A percentile compares a stretch with the other conserved stretches of the same genome.
Conservation (phyloP, 1,284 basidiomycete genomes). For the Marasmius fiardii region DNA sequence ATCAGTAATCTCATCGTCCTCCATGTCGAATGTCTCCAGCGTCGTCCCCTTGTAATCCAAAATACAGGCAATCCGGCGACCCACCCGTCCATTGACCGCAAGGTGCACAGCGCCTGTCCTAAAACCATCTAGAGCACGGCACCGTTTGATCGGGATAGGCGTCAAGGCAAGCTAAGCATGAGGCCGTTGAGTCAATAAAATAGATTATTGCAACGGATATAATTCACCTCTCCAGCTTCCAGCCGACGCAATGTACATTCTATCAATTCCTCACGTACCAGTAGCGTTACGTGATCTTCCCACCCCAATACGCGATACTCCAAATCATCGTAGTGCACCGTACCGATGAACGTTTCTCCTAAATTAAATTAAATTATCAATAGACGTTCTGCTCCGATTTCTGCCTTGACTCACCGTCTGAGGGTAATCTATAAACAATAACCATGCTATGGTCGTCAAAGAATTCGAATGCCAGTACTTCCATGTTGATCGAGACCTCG, state of each 20-base stretch:
- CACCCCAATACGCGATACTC: slow-evolving; percentile 49
- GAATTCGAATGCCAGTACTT: slow-evolving; percentile 66
- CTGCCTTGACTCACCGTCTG: slow-evolving; percentile 37
- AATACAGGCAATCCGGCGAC: slow-evolving; percentile 72
- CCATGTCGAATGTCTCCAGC: slow-evolving; percentile 76
- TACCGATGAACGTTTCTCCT: slow-evolving; percentile 56
- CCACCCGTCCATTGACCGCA: slow-evolving; percentile 69
- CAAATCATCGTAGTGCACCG: slow-evolving; percentile 54
- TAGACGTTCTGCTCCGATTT: slow-evolving; percentile 26
- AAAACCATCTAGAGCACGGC: slow-evolving; percentile 52
- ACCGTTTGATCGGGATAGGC: slow-evolving; percentile 52
- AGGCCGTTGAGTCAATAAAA: slow-evolving; percentile 20
- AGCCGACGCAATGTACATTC: slow-evolving; percentile 48
- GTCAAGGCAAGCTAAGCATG: slow-evolving; percentile 44
- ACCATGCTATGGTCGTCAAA: slow-evolving; percentile 71
- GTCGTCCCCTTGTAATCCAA: slow-evolving; percentile 56
- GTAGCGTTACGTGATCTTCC: slow-evolving; percentile 46
- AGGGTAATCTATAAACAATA: slow-evolving; percentile 50
- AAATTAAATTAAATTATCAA: slow-evolving; percentile 8
- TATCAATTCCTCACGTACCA: slow-evolving; percentile 62
- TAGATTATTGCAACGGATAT: slow-evolving; percentile 11
- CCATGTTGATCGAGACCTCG: slow-evolving; percentile 33
- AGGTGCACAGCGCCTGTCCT: slow-evolving; percentile 50
- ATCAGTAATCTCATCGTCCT: slow-evolving; percentile 57
- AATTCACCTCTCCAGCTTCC: slow-evolving; percentile 50